Evolutionary conservation across 176 grass and related monocot genomes (phyloP), one percentile per base, ranked within the genome.

Genomic region (Ensete ventricosum): DNA sequence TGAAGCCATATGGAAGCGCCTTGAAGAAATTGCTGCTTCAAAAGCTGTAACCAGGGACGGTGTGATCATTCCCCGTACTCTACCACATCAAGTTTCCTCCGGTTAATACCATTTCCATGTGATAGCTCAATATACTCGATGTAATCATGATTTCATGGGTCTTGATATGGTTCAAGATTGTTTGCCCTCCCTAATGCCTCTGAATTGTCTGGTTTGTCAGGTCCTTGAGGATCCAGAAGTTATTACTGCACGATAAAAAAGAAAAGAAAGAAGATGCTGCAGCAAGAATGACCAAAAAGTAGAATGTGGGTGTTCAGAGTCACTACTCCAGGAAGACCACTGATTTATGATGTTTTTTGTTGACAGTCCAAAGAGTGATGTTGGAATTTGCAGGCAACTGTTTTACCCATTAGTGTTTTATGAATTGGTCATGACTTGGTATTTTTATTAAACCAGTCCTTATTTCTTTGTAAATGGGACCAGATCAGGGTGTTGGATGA

Each of bases 1-100:
- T n/a, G 72, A 74, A n/a, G 53, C 53, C 72, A 57, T 13, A 29
- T 74, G 72, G 72, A 74, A 58, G 72, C 72, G 19, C 23, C 53
- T 74, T 34, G 72, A 74, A 74, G 72, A 74, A 29, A 34, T 58
- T 58, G 72, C 54, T 9, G 9, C 53, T 54, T 72, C n/a, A 24
- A 70, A 70, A 51, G 67, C 43, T 21, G 43, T 48, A 50, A 50
- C 9, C 63, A 13, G 63, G 48, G 67, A 20, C 2, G 48, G 34
- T 11, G 67, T 50, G 20, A 50, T 50, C 20, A 17, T 20, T 51
- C 29, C 48, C 48, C 17, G 2, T 17, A 70, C 9, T 69, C 16
- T 51, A 51, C 67, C 9, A 51, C 67, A 51, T 70, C 67, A 50
- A 70, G 48, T 70, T 70, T 70, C 16, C 67, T 70, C 67, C 19